Conservation (phyloP, 306 rosid genomes). For the Erythrophleum fordii region DNA sequence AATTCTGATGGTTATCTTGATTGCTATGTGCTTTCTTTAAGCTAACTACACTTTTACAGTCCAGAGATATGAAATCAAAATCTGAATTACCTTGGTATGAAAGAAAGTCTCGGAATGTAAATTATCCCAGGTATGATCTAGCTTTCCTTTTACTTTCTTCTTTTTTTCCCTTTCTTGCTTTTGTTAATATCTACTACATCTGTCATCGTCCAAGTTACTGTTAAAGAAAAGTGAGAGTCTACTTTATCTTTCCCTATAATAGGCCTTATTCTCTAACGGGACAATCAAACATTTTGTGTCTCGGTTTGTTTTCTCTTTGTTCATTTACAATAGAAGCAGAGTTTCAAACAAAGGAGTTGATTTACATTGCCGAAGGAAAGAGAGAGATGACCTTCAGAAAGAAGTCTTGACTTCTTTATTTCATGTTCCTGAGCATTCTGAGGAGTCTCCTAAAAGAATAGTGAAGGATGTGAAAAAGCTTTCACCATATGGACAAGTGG, state of each 20-base stretch:
- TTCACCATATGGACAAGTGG: constrained; percentile 50
- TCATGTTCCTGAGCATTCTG: constrained; percentile 45
- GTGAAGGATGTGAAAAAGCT: constrained; percentile 41
- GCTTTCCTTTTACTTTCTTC: neutral
- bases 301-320: constrained; percentile 36
- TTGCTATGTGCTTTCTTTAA: constrained; percentile 28
- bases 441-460: constrained; percentile 49
- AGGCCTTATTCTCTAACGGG: neutral
- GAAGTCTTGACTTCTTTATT: constrained; percentile 67
- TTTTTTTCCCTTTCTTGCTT: constrained; percentile 24
- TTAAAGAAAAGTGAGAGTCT: constrained; percentile 9
- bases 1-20: constrained; percentile 25
- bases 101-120: constrained; percentile 44
- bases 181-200: constrained; percentile 24
- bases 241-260: constrained; percentile 22
- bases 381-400: constrained; percentile 58
- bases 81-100: constrained; percentile 45
- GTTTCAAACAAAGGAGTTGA: constrained; percentile 42
- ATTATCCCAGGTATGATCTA: constrained; percentile 50
- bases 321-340: constrained; percentile 37
- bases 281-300: constrained; percentile 34
- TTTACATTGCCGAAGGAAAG: constrained; percentile 39
- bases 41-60: constrained; percentile 54
- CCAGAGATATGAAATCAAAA: constrained; percentile 43
- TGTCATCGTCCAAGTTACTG: neutral